Base-by-base conservation (phyloP, 441 rosid species). In the Breynia disticha region DNA sequence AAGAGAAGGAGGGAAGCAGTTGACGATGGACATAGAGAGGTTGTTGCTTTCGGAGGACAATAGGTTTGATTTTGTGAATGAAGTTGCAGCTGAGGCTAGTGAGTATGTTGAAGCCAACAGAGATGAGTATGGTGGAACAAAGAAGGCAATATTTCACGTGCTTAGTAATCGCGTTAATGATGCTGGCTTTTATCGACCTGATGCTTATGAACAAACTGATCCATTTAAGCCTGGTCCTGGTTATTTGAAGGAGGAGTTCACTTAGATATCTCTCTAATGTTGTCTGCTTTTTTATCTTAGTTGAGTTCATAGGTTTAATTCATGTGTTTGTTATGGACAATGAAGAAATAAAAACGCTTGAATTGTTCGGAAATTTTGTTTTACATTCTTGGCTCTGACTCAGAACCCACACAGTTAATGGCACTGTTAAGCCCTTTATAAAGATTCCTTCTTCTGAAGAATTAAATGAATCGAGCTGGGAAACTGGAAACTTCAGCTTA, bases 111-210 rank as follows among this genome's bases (percentile, higher is more conserved):
- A 86, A 52, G 78, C 44, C 57, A 82, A 89, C 78, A 64, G 82
- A 57, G 87, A 86, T 1, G 87, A 78, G 28, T 84, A 86, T 4
- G 97, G 97, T 16, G 90, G 87, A 48, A 61, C 62, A 12, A 89
- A 89, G 64, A 89, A 89, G 42, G 93, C 93, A 28, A 79, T 86
- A 65, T 77, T 86, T 54, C 97, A 86, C 22, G 97, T 79, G 53
- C 79, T 86, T 7, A 86, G 95, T 50, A 86, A 86, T 67, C 83
- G 90, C 5, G 68, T 86, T 51, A 84, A 82, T 15, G 95, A 89
- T 67, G 59, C 81, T 20, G 97, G 95, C 17, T 73, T 78, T 61
- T 63, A 78, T 53, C 83, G 97, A 1, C 80, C 88, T 0, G 95
- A 79, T 12, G 95, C 80, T 12, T 89, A 89, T 39, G 67, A 54